Conservation (phyloP, 2,329 filamentous ascomycete species). For the Aaosphaeria pasadenensis region DNA sequence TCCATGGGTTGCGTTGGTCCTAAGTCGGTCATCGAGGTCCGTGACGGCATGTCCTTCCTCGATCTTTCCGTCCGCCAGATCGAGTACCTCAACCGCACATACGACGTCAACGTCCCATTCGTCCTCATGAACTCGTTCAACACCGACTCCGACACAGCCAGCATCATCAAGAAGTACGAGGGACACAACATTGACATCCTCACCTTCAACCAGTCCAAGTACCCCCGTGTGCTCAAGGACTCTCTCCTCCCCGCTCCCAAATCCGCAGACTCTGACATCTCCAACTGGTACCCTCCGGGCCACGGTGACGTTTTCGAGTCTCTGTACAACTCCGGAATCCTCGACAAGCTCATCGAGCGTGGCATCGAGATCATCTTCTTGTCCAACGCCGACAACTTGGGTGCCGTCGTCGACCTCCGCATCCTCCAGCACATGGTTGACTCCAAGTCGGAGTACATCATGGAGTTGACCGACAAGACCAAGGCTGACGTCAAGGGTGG, state of each 20-base stretch:
- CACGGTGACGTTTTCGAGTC: slow-evolving; percentile 99
- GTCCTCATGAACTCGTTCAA: slow-evolving; percentile 99
- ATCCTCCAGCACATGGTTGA: slow-evolving; percentile 99
- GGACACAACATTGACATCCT: slow-evolving; percentile 99
- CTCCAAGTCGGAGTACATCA: slow-evolving; percentile 96
- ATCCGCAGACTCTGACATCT: slow-evolving; percentile 78
- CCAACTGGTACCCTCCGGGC: slow-evolving; percentile 97
- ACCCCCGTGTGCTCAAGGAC: slow-evolving; percentile 97
- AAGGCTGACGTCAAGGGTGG: slow-evolving; percentile 99
- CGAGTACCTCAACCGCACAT: slow-evolving; percentile 98
- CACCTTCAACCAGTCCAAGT: slow-evolving; percentile 99
- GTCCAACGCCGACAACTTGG: slow-evolving; percentile 98
- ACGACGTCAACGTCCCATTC: slow-evolving; percentile 95
- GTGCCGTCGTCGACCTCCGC: slow-evolving; percentile 94
- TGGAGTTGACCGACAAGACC: slow-evolving; percentile 99
- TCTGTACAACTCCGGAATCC: slow-evolving; percentile 96
- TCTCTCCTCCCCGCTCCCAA: slow-evolving; percentile 95
- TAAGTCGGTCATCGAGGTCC: slow-evolving; percentile 99
- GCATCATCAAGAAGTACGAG: slow-evolving; percentile 99
- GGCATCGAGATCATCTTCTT: slow-evolving; percentile 98
- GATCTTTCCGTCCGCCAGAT: slow-evolving; percentile 98
- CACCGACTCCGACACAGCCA: slow-evolving; percentile 95
- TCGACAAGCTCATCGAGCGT: slow-evolving; percentile 92
- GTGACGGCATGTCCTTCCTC: slow-evolving; percentile 99
- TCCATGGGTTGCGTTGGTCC: slow-evolving; percentile 99